Base-by-base conservation (phyloP, 495 filamentous ascomycete species). In the Hypoxylon rickii region DNA sequence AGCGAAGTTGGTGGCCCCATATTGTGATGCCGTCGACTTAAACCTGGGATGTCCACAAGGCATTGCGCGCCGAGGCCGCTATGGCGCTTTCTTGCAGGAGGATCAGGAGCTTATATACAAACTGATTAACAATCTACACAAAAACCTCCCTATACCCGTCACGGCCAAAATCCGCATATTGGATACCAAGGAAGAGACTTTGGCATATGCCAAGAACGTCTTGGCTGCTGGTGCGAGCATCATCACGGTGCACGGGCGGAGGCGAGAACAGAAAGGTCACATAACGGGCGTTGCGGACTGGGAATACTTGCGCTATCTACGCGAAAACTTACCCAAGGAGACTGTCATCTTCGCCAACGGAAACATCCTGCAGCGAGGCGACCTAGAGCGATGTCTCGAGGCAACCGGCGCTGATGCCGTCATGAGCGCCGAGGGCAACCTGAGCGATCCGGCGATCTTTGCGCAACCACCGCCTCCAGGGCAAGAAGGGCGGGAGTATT, bases 31-130 rank as follows among this genome's bases (percentile, higher is more conserved):
- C 2, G 89, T 99, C 7, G 95, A 99, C 69, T 75, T 99, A 58
- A 99, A 99, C 67, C 80, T 99, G 1, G 94, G 94, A n/a, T 99
- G 94, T 75, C 94, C 94, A 1, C 94, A 99, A 66, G 92, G 92
- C 1, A 99, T 99, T 50, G 94, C 94, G 24, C 81, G 80, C 61
- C 89, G 85, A 63, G 94, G 94, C 3, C 86, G 89, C 64, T 99
- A 99, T 65, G 94, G 94, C 7, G 86, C 92, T 7, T 98, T 96
- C 64, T 72, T 99, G 33, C 94, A 99, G 65, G 94, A 99, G 69
- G 88, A 97, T 52, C 91, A 90, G 80, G 80, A 83, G 16, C 74
- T 96, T 34, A 89, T 99, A 43, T 86, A 84, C 58, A 76, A 76
- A 5, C 72, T 99, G 46, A 91, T 99, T 55, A 84, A 86, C 48